Evolutionary conservation across 202 grass and related monocot species (phyloP).

Genomic region (Schoenoplectus triqueter): DNA sequence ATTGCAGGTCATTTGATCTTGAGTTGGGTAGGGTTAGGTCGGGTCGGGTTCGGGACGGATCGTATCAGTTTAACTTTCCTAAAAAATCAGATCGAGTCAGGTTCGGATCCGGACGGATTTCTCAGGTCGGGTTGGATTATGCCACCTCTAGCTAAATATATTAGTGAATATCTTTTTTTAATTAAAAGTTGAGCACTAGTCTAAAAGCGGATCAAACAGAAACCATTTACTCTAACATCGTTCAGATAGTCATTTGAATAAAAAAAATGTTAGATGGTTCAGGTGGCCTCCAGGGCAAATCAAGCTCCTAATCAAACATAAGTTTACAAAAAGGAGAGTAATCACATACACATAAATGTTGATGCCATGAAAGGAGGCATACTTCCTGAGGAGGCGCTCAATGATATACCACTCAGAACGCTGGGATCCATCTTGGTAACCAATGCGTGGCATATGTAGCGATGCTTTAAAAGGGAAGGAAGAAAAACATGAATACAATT

Average conservation of each 20-base stretch:
- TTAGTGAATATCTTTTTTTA: neutral
- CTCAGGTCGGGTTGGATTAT: no score
- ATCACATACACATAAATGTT: constrained; percentile 79
- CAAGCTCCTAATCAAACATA: neutral
- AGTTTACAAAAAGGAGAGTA: neutral
- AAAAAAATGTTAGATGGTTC: neutral
- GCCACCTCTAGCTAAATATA: neutral
- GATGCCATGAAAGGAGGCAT: constrained; percentile 67
- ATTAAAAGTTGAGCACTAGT: neutral
- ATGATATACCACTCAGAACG: constrained; percentile 92
- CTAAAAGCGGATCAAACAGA: neutral
- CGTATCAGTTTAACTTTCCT: no score
- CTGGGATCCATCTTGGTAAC: constrained; percentile 73
- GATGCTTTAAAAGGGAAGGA: constrained; percentile 56
- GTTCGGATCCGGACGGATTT: no score
- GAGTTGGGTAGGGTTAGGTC: no score
- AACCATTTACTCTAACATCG: neutral
- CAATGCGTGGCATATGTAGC: constrained; percentile 94
- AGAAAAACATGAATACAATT: constrained; percentile 13
- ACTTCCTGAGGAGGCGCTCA: constrained; percentile 89
- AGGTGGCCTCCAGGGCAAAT: neutral
- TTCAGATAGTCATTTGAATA: neutral
- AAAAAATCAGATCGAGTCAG: neutral
- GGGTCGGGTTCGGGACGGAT: no score
- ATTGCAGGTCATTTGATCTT: no score